Base-by-base conservation (phyloP, 176 grass and related monocot species). In the Thalia dealbata region DNA sequence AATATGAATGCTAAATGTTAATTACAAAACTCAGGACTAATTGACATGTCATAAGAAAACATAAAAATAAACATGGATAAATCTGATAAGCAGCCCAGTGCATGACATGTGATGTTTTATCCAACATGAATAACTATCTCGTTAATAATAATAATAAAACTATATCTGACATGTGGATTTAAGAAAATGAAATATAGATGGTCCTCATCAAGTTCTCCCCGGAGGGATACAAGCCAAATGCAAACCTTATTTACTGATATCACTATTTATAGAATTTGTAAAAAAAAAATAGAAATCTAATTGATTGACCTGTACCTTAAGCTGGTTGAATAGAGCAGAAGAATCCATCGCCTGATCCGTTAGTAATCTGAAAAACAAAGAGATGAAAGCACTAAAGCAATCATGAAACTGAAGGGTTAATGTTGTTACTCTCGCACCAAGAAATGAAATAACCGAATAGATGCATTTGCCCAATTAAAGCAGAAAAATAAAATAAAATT, bases 291-390 rank as follows among this genome's bases (percentile, higher is more conserved):
- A 29, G 22, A 12, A 18, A 54, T 54, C 48, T 54, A 15, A 52
- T 3, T 29, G 70, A 54, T 8, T 54, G 22, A 15, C 18, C 9
- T 29, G 19, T 54, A 96, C 89, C 93, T 97, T 90, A 71, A 97
- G 89, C 67, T 85, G 81, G 73, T 82, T 70, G 78, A 72, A 97
- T 18, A 97, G 85, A 62, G 83, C 87, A 18, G 79, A 55, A 10
- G 87, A 77, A 46, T 84, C 86, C 89, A 92, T 90, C 23, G 16
- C 67, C 71, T 32, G 35, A 48, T 61, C 38, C 24, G 32, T 29
- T 12, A 22, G 16, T 0, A 35, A 62, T 43, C 67, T 79, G 67
- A n/a, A n/a, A n/a, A 15, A 58, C 14, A 64, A 30, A 64, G 62
- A 32, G 29, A 64, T 30, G 32, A 6, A 32, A 30, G 28, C 29